These are phyloP conservation scores for Takakia lepidozioides DNA, from an alignment of 225 moss, liverwort and hornwort genomes.

Conservation along the genomic window DNA sequence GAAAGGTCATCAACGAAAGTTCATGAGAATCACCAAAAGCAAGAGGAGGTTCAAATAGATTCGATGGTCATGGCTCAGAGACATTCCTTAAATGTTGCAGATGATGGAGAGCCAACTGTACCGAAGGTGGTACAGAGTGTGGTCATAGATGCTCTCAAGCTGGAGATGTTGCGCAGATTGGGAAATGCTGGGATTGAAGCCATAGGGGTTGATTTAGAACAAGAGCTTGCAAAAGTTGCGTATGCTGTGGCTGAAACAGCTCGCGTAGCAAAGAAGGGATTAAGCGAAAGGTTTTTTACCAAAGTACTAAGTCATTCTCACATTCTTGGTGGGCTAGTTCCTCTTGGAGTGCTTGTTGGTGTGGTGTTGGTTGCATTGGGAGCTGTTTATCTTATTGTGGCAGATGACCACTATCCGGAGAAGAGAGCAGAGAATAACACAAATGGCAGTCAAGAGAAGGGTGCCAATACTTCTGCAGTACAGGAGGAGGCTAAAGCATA, in stretches of 20 bases:
- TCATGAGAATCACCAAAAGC: slow-evolving; percentile 14
- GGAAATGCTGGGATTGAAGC: slow-evolving; percentile 77
- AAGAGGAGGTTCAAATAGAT: too few relatives aligned
- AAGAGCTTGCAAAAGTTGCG: slow-evolving; percentile 62
- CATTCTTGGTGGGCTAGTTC: slow-evolving; percentile 54
- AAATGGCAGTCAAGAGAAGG: slow-evolving; percentile 6
- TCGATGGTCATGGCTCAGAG: too few relatives aligned
- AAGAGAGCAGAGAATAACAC: slow-evolving; percentile 11
- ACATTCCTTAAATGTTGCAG: too few relatives aligned
- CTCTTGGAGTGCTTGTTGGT: slow-evolving; percentile 80
- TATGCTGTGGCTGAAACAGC: slow-evolving; percentile 56
- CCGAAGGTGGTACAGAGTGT: slow-evolving; percentile 26
- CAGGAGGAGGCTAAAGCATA: slow-evolving; percentile 14
- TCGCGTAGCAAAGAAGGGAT: slow-evolving; percentile 26
- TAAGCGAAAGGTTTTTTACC: slow-evolving; percentile 22
- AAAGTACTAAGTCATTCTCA: slow-evolving; percentile 45
- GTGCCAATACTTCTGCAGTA: slow-evolving; percentile 5
- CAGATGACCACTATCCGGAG: slow-evolving; percentile 41
- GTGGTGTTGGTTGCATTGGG: slow-evolving; percentile 83
- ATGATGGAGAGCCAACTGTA: too few relatives aligned
- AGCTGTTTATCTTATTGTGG: slow-evolving; percentile 59
- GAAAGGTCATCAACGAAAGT: slow-evolving; percentile 30
- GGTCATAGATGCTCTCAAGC: slow-evolving; percentile 68
- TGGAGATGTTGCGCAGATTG: slow-evolving; percentile 73
- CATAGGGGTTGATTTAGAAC: slow-evolving; percentile 63